Evolutionary conservation across 2,329 filamentous ascomycete genomes (phyloP).

Genomic region (Ophiosphaerella narmari): DNA sequence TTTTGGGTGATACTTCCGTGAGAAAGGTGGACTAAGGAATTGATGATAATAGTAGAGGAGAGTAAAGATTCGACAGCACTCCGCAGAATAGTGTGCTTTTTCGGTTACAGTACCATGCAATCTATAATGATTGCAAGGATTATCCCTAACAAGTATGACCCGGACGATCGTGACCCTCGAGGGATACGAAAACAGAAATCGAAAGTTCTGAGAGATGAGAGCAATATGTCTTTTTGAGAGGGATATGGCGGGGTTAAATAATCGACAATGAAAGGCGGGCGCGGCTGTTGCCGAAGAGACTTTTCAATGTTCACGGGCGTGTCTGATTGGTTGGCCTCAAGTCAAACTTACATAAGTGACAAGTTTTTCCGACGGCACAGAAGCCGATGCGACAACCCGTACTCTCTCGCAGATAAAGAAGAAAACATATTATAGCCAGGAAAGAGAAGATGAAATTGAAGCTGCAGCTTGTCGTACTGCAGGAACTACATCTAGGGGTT

Average conservation of each 20-base stretch:
- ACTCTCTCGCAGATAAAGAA: background rate
- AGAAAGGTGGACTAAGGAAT: background rate
- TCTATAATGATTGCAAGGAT: constrained; percentile 11
- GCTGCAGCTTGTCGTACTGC: constrained; percentile 15
- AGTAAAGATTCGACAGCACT: background rate
- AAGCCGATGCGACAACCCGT: background rate
- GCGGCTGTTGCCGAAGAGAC: constrained; percentile 22
- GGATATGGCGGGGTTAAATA: constrained; percentile 17
- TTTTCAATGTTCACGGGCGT: background rate
- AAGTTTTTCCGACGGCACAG: constrained; percentile 4
- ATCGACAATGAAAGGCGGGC: constrained; percentile 14
- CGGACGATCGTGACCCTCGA: constrained; percentile 2
- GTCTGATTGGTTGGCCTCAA: constrained; percentile 1
- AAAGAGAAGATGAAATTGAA: constrained; percentile 13
- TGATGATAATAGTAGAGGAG: background rate
- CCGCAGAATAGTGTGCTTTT: background rate
- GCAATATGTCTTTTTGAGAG: background rate
- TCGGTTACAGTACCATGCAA: constrained; percentile 3
- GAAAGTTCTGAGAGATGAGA: background rate
- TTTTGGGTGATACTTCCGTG: background rate
- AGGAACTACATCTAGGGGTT: constrained; percentile 15
- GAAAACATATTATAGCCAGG: constrained; percentile 5
- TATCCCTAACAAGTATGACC: constrained; percentile 15
- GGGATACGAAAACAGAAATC: constrained; percentile 1
- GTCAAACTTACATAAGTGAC: constrained; percentile 8